Percentiles rank a stretch among this genome's conserved stretches.
Evolutionary conservation across 1,139 yeast species (phyloP).

Genomic region (Pichia sp.): DNA sequence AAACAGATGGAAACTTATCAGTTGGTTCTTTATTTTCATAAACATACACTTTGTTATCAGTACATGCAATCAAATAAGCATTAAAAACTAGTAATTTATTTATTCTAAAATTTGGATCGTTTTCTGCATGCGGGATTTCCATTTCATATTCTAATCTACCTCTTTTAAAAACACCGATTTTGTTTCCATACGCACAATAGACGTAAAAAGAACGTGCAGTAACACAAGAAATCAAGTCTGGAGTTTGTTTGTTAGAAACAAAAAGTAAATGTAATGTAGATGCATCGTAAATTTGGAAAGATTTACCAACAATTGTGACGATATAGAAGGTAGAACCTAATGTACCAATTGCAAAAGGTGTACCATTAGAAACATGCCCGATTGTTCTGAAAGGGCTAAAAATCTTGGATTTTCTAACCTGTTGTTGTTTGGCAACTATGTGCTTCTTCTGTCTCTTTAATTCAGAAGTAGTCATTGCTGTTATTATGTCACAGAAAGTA

Average conservation of each 20-base stretch:
- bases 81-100: constrained; percentile 64
- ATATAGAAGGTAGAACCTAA: constrained; percentile 83
- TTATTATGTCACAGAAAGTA: no score
- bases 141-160: constrained; percentile 65
- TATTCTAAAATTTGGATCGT: constrained; percentile 35
- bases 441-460: constrained; percentile 22
- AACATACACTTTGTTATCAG: constrained; percentile 52
- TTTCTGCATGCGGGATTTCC: constrained; percentile 28
- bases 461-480: constrained; percentile 8
- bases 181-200: constrained; percentile 67
- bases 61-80: constrained; percentile 61
- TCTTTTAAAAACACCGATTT: constrained; percentile 74
- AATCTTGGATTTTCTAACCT: constrained; percentile 35
- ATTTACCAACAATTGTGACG: constrained; percentile 83
- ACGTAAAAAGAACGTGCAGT: constrained; percentile 82
- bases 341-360: constrained; percentile 84
- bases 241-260: constrained; percentile 77
- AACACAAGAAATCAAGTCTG: constrained; percentile 60
- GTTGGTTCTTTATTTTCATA: constrained; percentile 46
- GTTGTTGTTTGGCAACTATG: neutral
- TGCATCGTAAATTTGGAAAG: constrained; percentile 93
- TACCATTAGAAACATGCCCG: constrained; percentile 70
- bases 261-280: constrained; percentile 78
- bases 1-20: constrained; percentile 51
- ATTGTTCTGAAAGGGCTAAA: constrained; percentile 48